A percentile compares a stretch with the other conserved stretches of the same genome.
Conservation (phyloP, 441 rosid genomes). For the Cnidoscolus chayamansa region DNA sequence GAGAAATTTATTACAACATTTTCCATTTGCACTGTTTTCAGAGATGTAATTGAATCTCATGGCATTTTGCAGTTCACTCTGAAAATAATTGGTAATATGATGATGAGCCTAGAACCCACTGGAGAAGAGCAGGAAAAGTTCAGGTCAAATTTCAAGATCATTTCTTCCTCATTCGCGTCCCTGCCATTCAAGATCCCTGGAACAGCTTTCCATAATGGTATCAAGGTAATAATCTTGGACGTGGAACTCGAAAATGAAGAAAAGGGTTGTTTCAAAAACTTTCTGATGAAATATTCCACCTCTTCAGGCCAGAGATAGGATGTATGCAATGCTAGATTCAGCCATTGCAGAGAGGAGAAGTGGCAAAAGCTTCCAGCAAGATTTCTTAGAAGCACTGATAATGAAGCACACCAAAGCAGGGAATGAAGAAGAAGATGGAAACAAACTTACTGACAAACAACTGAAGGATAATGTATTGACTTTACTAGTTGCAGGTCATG, state of each 20-base stretch:
- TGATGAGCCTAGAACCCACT: constrained; percentile 61
- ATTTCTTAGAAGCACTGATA: constrained; percentile 53
- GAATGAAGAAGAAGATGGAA: constrained; percentile 28
- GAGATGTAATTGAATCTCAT: background rate
- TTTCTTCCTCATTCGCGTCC: constrained; percentile 61
- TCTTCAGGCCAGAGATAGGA: constrained; percentile 56
- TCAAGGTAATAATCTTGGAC: constrained; percentile 36
- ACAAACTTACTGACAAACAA: constrained; percentile 54
- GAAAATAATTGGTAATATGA: constrained; percentile 65
- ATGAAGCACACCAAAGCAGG: constrained; percentile 46
- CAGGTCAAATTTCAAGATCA: constrained; percentile 53
- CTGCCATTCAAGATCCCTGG: constrained; percentile 63
- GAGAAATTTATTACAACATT: background rate
- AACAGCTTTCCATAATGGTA: constrained; percentile 53
- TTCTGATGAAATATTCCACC: background rate
- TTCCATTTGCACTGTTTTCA: background rate
- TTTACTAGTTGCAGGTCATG: constrained; percentile 64
- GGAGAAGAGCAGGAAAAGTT: constrained; percentile 64
- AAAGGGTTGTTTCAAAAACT: background rate
- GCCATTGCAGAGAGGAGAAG: constrained; percentile 43
- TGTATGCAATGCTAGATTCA: constrained; percentile 52
- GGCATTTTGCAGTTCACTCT: constrained; percentile 50
- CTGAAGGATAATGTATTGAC: constrained; percentile 60
- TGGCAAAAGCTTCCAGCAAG: constrained; percentile 45
- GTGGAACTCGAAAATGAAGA: background rate